Evolutionary conservation across 2,329 filamentous ascomycete species (phyloP).

Genomic region (Trichoderma sp.): DNA sequence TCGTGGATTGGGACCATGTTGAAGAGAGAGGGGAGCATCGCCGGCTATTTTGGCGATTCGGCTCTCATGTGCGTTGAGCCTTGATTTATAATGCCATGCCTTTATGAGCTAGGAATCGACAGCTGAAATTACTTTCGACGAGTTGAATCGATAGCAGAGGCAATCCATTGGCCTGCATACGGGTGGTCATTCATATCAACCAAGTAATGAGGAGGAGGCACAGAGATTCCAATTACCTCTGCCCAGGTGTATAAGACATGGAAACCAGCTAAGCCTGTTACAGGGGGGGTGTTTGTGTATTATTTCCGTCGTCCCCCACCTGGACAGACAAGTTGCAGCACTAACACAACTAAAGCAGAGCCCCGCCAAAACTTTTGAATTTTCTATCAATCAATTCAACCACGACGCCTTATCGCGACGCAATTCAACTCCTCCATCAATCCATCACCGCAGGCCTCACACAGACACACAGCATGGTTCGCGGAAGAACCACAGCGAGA

Average conservation of each 20-base stretch:
- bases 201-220: no score
- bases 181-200: no score
- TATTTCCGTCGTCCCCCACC: conserved; percentile 39
- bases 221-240: no score
- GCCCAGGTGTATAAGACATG: no score
- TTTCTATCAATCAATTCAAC: conserved; percentile 26
- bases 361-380: conserved; percentile 34
- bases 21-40: conserved; percentile 70
- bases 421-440: conserved; percentile 15
- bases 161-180: no score
- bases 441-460: neutral
- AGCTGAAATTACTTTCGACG: no score
- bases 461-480: conserved; percentile 36
- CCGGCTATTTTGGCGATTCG: conserved; percentile 74
- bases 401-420: conserved; percentile 1
- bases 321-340: conserved; percentile 31
- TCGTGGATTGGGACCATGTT: conserved; percentile 80
- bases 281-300: conserved; percentile 1
- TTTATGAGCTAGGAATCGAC: no score
- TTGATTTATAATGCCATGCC: neutral
- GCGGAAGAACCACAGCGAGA: conserved; percentile 40
- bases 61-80: conserved; percentile 73
- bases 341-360: conserved; percentile 24
- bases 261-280: conserved; percentile 14
- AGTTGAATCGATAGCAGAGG: no score